These are phyloP conservation scores for Alternaria conjuncta DNA, from an alignment of 2,329 filamentous ascomycete species.

Conservation along the genomic window DNA sequence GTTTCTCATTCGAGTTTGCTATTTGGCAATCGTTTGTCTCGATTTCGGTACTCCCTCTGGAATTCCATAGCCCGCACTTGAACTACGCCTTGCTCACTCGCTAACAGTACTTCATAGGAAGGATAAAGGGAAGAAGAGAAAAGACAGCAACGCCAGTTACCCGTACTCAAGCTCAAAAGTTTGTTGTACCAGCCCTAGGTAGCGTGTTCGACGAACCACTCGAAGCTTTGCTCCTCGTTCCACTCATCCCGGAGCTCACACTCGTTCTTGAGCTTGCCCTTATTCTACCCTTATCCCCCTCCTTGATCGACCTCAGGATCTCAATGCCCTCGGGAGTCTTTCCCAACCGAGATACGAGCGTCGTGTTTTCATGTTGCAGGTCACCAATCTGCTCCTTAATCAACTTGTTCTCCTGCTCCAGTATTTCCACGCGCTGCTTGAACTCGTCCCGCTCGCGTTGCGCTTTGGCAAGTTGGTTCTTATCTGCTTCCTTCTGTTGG, in stretches of 20 bases:
- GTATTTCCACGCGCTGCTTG: conserved; percentile 52
- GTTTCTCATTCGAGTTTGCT: background rate
- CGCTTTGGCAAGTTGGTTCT: conserved; percentile 54
- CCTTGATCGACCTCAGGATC: conserved; percentile 41
- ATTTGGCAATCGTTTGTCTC: background rate
- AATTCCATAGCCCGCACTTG: background rate
- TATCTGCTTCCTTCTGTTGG: conserved; percentile 66
- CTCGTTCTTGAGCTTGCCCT: conserved; percentile 38
- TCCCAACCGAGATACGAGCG: conserved; percentile 55
- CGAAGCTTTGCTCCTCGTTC: conserved; percentile 16
- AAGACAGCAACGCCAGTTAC: background rate
- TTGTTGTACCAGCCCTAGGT: conserved; percentile 17
- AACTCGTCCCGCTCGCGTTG: conserved; percentile 58
- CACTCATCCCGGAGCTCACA: conserved; percentile 28
- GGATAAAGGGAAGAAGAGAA: background rate
- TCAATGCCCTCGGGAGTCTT: conserved; percentile 46
- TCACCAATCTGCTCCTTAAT: conserved; percentile 60
- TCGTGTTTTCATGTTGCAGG: conserved; percentile 65
- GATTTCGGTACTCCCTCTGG: background rate
- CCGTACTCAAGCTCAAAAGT: background rate
- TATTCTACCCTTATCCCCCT: conserved; percentile 26
- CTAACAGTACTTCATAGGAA: background rate
- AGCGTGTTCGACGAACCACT: conserved; percentile 14
- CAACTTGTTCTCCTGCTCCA: conserved; percentile 58
- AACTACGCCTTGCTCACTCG: background rate